Base-by-base conservation (phyloP, 2,329 filamentous ascomycete genomes). In the Coniella lustricola region DNA sequence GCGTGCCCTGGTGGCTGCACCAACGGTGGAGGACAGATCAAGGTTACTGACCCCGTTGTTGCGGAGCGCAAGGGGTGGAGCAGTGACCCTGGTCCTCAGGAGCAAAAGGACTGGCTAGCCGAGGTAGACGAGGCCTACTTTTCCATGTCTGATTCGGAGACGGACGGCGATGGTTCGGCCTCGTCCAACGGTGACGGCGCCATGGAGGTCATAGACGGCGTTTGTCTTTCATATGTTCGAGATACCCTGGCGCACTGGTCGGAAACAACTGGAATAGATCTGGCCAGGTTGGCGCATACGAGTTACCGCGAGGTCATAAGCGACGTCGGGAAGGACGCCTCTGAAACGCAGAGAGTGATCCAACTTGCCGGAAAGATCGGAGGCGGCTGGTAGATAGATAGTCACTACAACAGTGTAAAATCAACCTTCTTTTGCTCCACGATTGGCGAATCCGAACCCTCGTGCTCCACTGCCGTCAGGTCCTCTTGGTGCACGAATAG, bases 1-100 rank as follows among this genome's bases (percentile, higher is more conserved):
- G 93, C 93, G 13, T 98, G 93, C 65, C 93, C 93, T 0, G 93
- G 93, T n/a, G 93, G 93, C 3, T 98, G 93, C 69, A 98, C 93
- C 47, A 98, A 98, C 59, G 93, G 93, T 2, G 93, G 93, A 33
- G 93, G 93, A 1, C 93, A 98, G 70, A 84, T 98, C 63, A 95
- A 95, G 62, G 80, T 88, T 21, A 87, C 89, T 46, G 93, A 97
- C 63, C 80, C 86, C 7, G 69, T 81, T 12, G 67, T 84, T 9
- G 59, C 73, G 36, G 73, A 74, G 53, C 72, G 72, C 41, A 73
- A 69, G 54, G 67, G 70, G 3, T 56, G 71, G 13, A 63, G 66
- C 2, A 64, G 67, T 29, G 85, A 85, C 59, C 76, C 82, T 25
- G 84, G 85, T 0, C 81, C 84, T 3, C 79, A 83, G 53, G 87